These are phyloP conservation scores for Lachnellula cervina DNA, from an alignment of 2,329 filamentous ascomycete species.

Conservation along the genomic window DNA sequence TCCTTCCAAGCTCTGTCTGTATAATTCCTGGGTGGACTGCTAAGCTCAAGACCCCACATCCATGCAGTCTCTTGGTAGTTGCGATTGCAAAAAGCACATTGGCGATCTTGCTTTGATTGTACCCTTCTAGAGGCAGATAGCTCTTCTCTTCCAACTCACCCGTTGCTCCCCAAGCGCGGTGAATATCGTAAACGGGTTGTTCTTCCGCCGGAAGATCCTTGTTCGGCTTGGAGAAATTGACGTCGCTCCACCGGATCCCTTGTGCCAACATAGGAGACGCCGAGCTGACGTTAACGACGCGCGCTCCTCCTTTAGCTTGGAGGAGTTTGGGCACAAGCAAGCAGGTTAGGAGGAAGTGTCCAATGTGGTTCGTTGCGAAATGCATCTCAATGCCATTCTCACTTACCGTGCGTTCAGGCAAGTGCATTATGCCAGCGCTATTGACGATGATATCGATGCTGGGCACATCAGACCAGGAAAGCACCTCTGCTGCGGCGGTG, in stretches of 20 bases:
- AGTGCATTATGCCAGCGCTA: slow-evolving; percentile 39
- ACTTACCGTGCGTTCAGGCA: slow-evolving; percentile 27
- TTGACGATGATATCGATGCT: slow-evolving; percentile 40
- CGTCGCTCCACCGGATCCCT: slow-evolving; percentile 34
- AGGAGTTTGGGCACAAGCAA: slow-evolving; percentile 16
- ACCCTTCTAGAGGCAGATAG: slow-evolving; percentile 34
- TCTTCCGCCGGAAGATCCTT: slow-evolving; percentile 31
- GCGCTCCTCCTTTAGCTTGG: slow-evolving; percentile 9
- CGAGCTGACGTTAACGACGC: slow-evolving; percentile 19
- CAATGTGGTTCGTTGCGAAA: slow-evolving; percentile 18
- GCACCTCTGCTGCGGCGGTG: slow-evolving; percentile 35
- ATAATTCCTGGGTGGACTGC: slow-evolving; percentile 30
- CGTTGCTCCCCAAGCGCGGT: slow-evolving; percentile 21
- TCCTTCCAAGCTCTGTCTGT: slow-evolving; percentile 29
- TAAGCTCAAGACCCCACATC: slow-evolving; percentile 25
- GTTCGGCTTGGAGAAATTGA: slow-evolving; percentile 33
- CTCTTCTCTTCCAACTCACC: slow-evolving; percentile 22
- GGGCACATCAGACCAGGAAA: slow-evolving; percentile 34
- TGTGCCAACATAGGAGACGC: slow-evolving; percentile 20
- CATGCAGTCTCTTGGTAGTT: slow-evolving; percentile 24
- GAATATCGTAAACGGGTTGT: slow-evolving; percentile 27
- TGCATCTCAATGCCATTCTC: slow-evolving; percentile 33
- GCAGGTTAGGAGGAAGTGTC: slow-evolving; percentile 18
- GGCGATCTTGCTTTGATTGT: slow-evolving; percentile 35
- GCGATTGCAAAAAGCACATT: slow-evolving; percentile 34